A percentile compares a stretch with the other conserved stretches of the same genome.
These are phyloP conservation scores for Neofusicoccum kwambonambiense DNA, from an alignment of 2,329 filamentous ascomycete genomes.

Conservation along the genomic window DNA sequence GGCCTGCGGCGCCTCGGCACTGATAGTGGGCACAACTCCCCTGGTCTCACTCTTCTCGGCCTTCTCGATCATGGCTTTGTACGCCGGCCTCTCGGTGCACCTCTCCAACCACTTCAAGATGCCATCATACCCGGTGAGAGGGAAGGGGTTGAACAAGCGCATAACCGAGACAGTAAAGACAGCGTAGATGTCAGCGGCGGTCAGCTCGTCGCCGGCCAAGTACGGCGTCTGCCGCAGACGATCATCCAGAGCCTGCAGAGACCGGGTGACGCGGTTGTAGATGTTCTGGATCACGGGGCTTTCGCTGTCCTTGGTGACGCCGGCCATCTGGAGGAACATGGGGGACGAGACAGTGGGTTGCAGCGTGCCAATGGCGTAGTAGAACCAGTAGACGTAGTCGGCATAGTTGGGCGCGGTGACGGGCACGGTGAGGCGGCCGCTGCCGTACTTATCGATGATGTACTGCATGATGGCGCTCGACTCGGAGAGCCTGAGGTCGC, in stretches of 20 bases:
- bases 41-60: slow-evolving; percentile 15
- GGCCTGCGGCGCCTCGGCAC: not conserved
- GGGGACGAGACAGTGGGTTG: slow-evolving; percentile 37
- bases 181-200: slow-evolving; percentile 64
- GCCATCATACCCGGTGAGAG: slow-evolving; percentile 28
- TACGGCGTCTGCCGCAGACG: slow-evolving; percentile 49
- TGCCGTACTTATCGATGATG: slow-evolving; percentile 49
- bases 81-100: slow-evolving; percentile 6
- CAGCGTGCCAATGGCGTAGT: slow-evolving; percentile 50
- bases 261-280: slow-evolving; percentile 35
- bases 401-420: slow-evolving; percentile 53
- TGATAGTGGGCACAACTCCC: slow-evolving; percentile 12
- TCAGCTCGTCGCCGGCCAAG: slow-evolving; percentile 62
- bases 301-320: slow-evolving; percentile 24
- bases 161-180: slow-evolving; percentile 62
- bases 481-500: slow-evolving; percentile 57
- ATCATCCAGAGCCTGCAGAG: slow-evolving; percentile 50
- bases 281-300: slow-evolving; percentile 28
- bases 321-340: slow-evolving; percentile 28
- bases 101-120: slow-evolving; percentile 21
- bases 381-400: slow-evolving; percentile 65
- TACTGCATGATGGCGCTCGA: slow-evolving; percentile 62
- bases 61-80: slow-evolving; percentile 19
- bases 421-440: slow-evolving; percentile 48
- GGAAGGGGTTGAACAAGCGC: slow-evolving; percentile 49